phyloP scores from a whole-genome alignment of 352 stramenopile species.

The Phytophthora melonis region DNA sequence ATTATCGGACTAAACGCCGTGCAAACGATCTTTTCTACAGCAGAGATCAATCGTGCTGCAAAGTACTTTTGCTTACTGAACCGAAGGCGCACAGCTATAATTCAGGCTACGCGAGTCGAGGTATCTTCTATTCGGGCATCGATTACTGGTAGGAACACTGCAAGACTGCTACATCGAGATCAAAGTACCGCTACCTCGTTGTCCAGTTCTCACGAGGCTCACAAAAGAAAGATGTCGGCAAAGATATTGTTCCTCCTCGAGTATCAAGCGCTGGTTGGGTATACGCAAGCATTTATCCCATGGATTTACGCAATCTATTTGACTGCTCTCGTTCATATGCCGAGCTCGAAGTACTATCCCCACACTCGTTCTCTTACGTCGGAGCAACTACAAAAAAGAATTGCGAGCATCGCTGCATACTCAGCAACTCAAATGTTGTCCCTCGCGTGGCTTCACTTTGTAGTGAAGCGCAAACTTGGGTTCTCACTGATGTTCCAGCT shows the following conservation, averaged over 20 bases:
- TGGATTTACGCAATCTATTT: constrained; percentile 5
- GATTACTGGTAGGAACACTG: too few species aligned
- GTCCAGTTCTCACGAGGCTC: background rate
- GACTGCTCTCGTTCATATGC: background rate
- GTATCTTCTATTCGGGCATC: too few species aligned
- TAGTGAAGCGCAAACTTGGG: constrained; percentile 9
- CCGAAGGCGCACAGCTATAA: too few species aligned
- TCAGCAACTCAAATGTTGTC: background rate
- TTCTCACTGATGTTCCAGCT: constrained; percentile 11
- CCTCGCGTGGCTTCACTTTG: background rate
- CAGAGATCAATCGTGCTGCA: constrained; percentile 1
- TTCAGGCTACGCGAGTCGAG: too few species aligned
- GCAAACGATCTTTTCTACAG: background rate
- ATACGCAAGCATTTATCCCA: background rate
- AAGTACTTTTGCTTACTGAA: background rate
- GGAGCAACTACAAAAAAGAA: constrained; percentile 1
- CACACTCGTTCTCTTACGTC: background rate
- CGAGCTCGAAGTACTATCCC: constrained; percentile 9
- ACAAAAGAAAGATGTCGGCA: background rate
- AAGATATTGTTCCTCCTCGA: constrained; percentile 5
- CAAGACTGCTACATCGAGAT: background rate
- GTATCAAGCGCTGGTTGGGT: constrained; percentile 10
- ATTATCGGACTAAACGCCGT: constrained; percentile 11
- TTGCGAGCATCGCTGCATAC: background rate
- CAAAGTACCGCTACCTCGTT: background rate